These are phyloP conservation scores for Cucumis hystrix DNA, from an alignment of 306 rosid genomes.

Conservation along the genomic window DNA sequence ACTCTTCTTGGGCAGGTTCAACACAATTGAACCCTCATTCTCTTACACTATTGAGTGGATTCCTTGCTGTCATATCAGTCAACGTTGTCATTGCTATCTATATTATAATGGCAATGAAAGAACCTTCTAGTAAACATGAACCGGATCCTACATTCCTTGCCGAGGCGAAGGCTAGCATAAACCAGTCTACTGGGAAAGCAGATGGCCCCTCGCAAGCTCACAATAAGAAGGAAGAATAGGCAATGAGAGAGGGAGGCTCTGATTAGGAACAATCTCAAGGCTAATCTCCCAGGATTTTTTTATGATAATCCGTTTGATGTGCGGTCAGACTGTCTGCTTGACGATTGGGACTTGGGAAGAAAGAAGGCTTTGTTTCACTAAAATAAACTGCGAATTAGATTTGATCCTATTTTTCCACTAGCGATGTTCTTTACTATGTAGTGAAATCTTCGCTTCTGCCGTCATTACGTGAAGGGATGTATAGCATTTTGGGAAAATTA, in stretches of 20 bases:
- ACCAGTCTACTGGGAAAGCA: conserved; percentile 20
- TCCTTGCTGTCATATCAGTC: conserved; percentile 81
- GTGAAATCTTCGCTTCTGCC: background rate
- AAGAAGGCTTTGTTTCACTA: background rate
- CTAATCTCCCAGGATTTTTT: background rate
- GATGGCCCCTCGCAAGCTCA: conserved; percentile 27
- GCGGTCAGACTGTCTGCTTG: background rate
- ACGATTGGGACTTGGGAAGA: background rate
- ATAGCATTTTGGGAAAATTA: background rate
- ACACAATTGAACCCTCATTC: conserved; percentile 54
- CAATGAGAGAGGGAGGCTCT: background rate
- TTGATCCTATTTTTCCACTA: background rate
- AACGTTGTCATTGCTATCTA: conserved; percentile 69
- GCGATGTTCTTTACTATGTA: background rate
- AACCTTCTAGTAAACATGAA: conserved; percentile 60
- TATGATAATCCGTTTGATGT: background rate
- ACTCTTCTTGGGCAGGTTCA: conserved; percentile 34
- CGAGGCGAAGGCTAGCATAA: conserved; percentile 73
- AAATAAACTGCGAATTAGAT: background rate
- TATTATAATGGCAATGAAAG: conserved; percentile 77
- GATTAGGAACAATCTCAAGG: background rate
- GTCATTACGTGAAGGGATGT: background rate
- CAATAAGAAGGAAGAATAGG: conserved; percentile 52
- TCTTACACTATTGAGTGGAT: conserved; percentile 66
- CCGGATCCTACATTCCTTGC: conserved; percentile 74